Percentiles rank a stretch among this genome's conserved stretches.
Evolutionary conservation across 257 asterid genomes (phyloP).

Genomic region (Solanum neorickii): DNA sequence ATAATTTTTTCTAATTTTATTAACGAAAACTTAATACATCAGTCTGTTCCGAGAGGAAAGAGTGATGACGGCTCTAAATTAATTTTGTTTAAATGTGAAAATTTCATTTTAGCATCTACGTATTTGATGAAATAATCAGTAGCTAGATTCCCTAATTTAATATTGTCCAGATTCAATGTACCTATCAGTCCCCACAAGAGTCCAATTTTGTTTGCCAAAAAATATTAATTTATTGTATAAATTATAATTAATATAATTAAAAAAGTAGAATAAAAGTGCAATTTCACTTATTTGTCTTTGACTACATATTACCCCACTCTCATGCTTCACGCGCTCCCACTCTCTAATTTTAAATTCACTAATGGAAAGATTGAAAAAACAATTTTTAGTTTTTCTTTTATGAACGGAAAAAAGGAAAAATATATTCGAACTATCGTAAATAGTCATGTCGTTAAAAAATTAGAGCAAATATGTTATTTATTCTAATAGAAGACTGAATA

Average conservation of each 20-base stretch:
- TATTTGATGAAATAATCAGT: background rate
- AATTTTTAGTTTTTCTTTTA: too few species aligned
- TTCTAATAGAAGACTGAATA: too few species aligned
- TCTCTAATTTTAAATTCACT: background rate
- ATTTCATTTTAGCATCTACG: background rate
- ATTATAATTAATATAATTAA: background rate
- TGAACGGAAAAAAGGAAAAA: too few species aligned
- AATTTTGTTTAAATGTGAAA: background rate
- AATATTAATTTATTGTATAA: background rate
- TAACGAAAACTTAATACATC: background rate
- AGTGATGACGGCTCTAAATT: background rate
- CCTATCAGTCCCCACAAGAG: background rate
- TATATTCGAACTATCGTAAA: too few species aligned
- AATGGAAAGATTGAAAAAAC: background rate
- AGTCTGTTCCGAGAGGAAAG: rapidly evolving
- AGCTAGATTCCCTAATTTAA: background rate
- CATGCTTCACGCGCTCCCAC: background rate
- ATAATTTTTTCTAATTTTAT: too few species aligned
- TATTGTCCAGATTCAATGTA: conserved; percentile 7
- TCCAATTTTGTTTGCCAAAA: background rate
- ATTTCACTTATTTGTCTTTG: background rate
- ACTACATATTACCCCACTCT: background rate
- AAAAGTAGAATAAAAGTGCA: background rate
- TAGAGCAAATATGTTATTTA: too few species aligned
- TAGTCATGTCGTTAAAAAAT: rapidly evolving